Percentiles rank a stretch among this genome's conserved stretches.
phyloP scores from a whole-genome alignment of 768 basidiomycete species.

The Tulasnella sp. region DNA sequence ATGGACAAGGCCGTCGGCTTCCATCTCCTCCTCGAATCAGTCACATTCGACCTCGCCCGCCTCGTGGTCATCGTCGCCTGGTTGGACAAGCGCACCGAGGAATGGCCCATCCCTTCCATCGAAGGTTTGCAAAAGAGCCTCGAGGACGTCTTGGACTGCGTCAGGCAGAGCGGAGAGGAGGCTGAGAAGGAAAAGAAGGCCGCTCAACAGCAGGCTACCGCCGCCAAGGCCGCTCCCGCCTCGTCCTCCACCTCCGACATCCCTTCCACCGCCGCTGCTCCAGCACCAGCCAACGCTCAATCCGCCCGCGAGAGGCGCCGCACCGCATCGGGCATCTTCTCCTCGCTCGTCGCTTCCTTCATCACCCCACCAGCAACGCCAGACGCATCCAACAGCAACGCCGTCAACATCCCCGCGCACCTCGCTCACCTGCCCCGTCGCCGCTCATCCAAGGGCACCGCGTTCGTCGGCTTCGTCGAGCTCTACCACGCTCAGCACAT shows the following conservation, averaged over 20 bases:
- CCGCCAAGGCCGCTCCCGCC: background rate
- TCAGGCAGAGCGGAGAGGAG: constrained; percentile 24
- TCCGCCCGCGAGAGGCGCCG: constrained; percentile 20
- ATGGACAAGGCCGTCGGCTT: constrained; percentile 29
- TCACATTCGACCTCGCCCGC: constrained; percentile 27
- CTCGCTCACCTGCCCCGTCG: constrained; percentile 19
- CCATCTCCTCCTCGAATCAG: constrained; percentile 27
- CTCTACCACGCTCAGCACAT: constrained; percentile 23
- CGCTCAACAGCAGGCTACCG: constrained; percentile 9
- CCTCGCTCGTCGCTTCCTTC: constrained; percentile 28
- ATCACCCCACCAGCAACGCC: constrained; percentile 19
- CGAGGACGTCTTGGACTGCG: constrained; percentile 26
- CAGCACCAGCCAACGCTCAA: constrained; percentile 3
- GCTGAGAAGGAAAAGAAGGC: constrained; percentile 30
- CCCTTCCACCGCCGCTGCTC: background rate
- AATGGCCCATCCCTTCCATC: constrained; percentile 20
- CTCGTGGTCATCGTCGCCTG: constrained; percentile 25
- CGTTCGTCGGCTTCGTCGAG: background rate
- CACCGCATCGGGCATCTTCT: constrained; percentile 29
- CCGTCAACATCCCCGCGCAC: constrained; percentile 5
- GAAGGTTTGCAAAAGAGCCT: constrained; percentile 18
- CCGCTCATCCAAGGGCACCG: constrained; percentile 4
- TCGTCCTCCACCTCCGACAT: constrained; percentile 12
- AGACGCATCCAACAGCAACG: background rate
- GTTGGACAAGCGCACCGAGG: constrained; percentile 19